Base-by-base conservation (phyloP, 345 rosid genomes). In the Mallotus nudiflorus region DNA sequence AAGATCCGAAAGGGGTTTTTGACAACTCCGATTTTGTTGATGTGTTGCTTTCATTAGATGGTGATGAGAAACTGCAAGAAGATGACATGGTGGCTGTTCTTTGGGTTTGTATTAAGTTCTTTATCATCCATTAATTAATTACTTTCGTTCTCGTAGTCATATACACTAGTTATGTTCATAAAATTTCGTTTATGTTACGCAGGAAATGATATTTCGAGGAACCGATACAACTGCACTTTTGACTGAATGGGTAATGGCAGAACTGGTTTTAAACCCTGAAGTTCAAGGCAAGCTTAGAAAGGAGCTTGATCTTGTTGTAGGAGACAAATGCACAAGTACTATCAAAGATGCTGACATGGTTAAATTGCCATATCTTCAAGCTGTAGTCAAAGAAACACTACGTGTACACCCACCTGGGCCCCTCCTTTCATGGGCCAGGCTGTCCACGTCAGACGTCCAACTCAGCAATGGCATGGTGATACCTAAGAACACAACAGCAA, bases 151-250 rank as follows among this genome's bases (percentile, higher is more conserved):
- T 33, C 6, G 6, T 33, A 33, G 6, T 33, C 37, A 33, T 6
- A 2, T 6, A 33, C 37, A 33, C 37, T 33, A 33, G 6, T 33
- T 33, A 33, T 9, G 5, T 4, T 2, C 13, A 15, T 6, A 22
- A 0, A 35, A n/a, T 35, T 14, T 28, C n/a, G n/a, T 28, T 6
- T 5, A 51, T 48, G 19, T 39, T 55, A 16, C 22, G 56, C 81
- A 86, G 90, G 91, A 87, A 67, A 87, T 87, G 88, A 81, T 87
- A 7, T 82, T 84, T 60, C 73, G 85, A 0, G 91, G 88, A 4
- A 82, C 85, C 3, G 91, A 87, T 56, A 84, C 87, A n/a, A 79
- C 81, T 1, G 85, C 84, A 14, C 74, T 84, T 24, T 54, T 84
- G 28, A 82, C 85, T 2, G 85, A 87, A 62, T 87, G 86, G 91